Base-by-base conservation (phyloP, 2,329 filamentous ascomycete species). In the Curvularia eragrostidis region DNA sequence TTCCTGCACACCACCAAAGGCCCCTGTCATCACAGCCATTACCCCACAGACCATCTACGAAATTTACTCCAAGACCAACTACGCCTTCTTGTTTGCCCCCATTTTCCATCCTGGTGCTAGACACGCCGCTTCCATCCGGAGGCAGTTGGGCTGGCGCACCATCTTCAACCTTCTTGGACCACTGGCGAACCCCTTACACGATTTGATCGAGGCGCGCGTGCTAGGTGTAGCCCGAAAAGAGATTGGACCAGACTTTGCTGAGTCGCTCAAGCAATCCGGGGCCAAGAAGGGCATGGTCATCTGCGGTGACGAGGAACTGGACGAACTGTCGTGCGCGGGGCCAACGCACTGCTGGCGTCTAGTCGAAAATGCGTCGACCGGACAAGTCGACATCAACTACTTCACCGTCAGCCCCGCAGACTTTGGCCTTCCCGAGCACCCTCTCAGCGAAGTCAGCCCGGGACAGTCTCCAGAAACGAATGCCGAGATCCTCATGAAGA, bases 141-240 rank as follows among this genome's bases (percentile, higher is more conserved):
- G 87, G 72, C 90, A 96, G 75, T 86, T 99, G 21, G 94, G 94
- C 57, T 94, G 95, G 84, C 88, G 95, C 69, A 99, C 95, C 1
- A 94, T 99, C 66, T 99, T 99, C 87, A 99, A 99, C 79, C 86
- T 99, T 15, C 85, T 99, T 48, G 95, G 95, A 0, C 95, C 95
- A 0, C 83, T 99, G 26, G 90, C 93, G 44, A 98, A 98, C 77
- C 95, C 95, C 0, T 85, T 96, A 18, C 91, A 97, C 70, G 75
- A 77, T 5, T 64, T 81, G 12, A 86, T 99, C 58, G 95, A 99
- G 80, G 93, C 93, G 12, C 88, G 95, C 28, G 86, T 99, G 57
- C 87, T 99, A n/a, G 95, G 95, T 60, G 94, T 99, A 26, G 94
- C 93, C 15, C 87, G 95, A 61, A 86, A 89, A 72, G 91, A 93